Evolutionary conservation across 2,329 filamentous ascomycete genomes (phyloP).

Genomic region (Ophiostoma piceae): DNA sequence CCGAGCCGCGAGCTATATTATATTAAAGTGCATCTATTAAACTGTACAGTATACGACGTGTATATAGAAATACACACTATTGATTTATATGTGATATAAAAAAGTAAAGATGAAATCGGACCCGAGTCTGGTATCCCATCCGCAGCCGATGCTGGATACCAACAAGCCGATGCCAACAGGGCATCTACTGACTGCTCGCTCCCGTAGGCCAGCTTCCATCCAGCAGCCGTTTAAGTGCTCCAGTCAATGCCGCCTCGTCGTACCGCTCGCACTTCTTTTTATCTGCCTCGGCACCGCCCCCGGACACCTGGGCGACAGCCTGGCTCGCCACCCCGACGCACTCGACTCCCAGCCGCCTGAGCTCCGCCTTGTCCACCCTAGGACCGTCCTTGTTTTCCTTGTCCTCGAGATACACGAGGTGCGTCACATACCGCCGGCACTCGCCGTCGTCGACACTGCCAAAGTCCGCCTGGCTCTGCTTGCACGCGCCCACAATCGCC

Average conservation of each 20-base stretch:
- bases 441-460: conserved; percentile 38
- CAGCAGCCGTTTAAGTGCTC: conserved; percentile 10
- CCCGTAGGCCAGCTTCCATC: neutral
- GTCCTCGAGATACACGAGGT: conserved; percentile 67
- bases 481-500: conserved; percentile 69
- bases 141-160: no score
- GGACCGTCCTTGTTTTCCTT: conserved; percentile 49
- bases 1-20: no score
- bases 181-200: neutral
- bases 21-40: no score
- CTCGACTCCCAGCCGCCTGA: conserved; percentile 67
- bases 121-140: no score
- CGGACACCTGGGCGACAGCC: conserved; percentile 40
- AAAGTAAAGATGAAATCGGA: no score
- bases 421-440: conserved; percentile 69
- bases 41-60: no score
- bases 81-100: no score
- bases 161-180: no score
- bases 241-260: conserved; percentile 20
- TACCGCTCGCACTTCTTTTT: conserved; percentile 16
- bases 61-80: no score
- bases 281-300: neutral
- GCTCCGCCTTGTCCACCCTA: conserved; percentile 58
- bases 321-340: conserved; percentile 61
- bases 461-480: conserved; percentile 55